Evolutionary conservation across 1,139 yeast genomes (phyloP), one percentile per base, ranked within the genome.

Genomic region (Saccharomyces hybrid): DNA sequence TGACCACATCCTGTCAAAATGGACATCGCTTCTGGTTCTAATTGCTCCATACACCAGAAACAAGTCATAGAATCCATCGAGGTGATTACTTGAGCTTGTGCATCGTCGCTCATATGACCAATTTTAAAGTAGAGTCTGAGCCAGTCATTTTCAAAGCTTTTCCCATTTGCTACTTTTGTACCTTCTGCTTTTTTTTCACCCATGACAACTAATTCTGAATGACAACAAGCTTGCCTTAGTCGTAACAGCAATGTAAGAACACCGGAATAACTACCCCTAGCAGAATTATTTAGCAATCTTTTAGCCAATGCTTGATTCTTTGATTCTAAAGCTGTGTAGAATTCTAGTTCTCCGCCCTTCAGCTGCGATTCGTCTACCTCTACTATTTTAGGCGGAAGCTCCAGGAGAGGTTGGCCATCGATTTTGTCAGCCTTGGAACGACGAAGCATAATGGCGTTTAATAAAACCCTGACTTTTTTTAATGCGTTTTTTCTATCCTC

Each of bases 221-320:
- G 98, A 63, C 91, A 84, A 67, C 97, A 88, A 2, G 96, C 95
- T 71, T 93, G 98, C 58, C 99, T 78, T 62, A 93, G 75, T 52
- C 98, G 78, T 50, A 91, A 73, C 57, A 93, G 76, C 63, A 91
- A 72, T 0, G 90, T 84, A 62, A 93, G 78, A 55, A 89, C 83
- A 56, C 79, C 79, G 4, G 86, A 78, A 64, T 80, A 82, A 53
- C 76, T 72, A 47, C 80, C 78, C 50, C 62, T 66, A 11, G 67
- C 70, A 47, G 67, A 69, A 26, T 69, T 63, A 29, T 63, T 61
- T 54, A 73, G 57, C 11, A 73, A 55, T 56, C 71, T 75, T 58
- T 75, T 73, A 0, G 95, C 95, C 53, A 78, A 73, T 50, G 71
- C 72, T 54, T 82, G 82, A 47, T 88, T 79, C 3, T 79, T 78